These are phyloP conservation scores for Posidonia australis DNA, from an alignment of 106 monocot genomes.

Conservation along the genomic window DNA sequence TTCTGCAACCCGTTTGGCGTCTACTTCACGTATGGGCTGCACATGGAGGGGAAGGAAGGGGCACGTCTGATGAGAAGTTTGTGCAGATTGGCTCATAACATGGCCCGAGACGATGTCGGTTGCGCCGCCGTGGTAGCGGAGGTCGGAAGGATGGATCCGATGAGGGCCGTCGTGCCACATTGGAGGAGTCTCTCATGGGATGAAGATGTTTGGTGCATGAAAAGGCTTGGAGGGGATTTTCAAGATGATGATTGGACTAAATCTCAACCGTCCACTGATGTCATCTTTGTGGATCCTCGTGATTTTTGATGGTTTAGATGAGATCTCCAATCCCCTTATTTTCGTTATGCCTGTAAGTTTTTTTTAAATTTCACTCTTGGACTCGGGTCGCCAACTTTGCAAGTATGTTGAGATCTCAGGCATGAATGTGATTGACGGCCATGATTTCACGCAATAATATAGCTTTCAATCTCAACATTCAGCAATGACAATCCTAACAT, in stretches of 20 bases:
- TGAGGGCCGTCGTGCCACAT: conserved; percentile 20
- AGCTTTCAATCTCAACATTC: too few relatives aligned
- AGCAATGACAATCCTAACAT: too few relatives aligned
- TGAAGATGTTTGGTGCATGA: conserved; percentile 63
- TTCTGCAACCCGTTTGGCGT: conserved; percentile 34
- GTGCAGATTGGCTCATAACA: conserved; percentile 35
- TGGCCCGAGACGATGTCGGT: conserved; percentile 18
- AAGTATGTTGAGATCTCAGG: too few relatives aligned
- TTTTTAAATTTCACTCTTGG: too few relatives aligned
- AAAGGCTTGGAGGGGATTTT: conserved; percentile 10
- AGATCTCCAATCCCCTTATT: too few relatives aligned
- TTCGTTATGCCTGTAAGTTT: too few relatives aligned
- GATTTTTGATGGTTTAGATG: too few relatives aligned
- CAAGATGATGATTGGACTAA: conserved; percentile 17
- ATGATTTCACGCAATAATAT: too few relatives aligned
- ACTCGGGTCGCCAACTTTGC: too few relatives aligned
- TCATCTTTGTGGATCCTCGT: conserved; percentile 39
- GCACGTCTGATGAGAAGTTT: conserved; percentile 16
- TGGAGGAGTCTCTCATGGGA: conserved; percentile 41
- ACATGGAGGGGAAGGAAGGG: conserved; percentile 18
- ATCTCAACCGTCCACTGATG: conserved; percentile 13
- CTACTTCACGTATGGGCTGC: conserved; percentile 41
- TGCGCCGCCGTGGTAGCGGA: conserved; percentile 48
- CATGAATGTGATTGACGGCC: too few relatives aligned
- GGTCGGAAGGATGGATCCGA: conserved; percentile 27